Base-by-base conservation (phyloP, 129 eudicot species). In the Lonicera japonica region DNA sequence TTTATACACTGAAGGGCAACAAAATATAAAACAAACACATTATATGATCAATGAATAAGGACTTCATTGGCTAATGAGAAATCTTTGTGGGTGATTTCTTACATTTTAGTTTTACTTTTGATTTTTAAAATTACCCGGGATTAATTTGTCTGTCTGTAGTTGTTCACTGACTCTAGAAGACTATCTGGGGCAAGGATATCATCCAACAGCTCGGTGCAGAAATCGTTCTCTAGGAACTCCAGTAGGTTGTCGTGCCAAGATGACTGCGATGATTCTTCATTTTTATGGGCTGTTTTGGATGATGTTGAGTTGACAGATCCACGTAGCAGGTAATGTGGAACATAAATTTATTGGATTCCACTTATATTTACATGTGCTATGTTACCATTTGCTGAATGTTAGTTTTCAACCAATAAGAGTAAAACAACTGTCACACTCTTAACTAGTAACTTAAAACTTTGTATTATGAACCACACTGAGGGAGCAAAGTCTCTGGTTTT, bases 261-360 rank as follows among this genome's bases (percentile, higher is more conserved):
- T 70, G 86, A 81, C 65, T 92, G 62, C 60, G 91, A 87, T 64
- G 91, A 87, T 65, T 72, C 89, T 38, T 94, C 79, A 58, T n/a
- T 90, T 81, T 70, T 82, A 85, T 52, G 92, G 95, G 9, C 90
- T 78, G 82, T 84, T 58, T 82, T 92, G 66, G 96, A 92, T 63
- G 90, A 87, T 54, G 97, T 84, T 56, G 96, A 84, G 34, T 69
- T 74, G 58, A 73, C 74, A 15, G 92, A 86, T 80, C 81, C 74
- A 51, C 79, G 82, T 71, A 80, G 77, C 86, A 84, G 98, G 96
- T 92, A 83, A 63, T 72, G 71, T 65, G 21, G 23, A 14, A 23
- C 47, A 21, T 17, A 58, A 19, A 24, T 60, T n/a, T 52, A 3
- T 57, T 56, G n/a, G 55, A 56, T 63, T 66, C n/a, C n/a, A 29